A percentile compares a stretch with the other conserved stretches of the same genome.
Evolutionary conservation across 148 eudicot genomes (phyloP).

Genomic region (Cornus kousa): DNA sequence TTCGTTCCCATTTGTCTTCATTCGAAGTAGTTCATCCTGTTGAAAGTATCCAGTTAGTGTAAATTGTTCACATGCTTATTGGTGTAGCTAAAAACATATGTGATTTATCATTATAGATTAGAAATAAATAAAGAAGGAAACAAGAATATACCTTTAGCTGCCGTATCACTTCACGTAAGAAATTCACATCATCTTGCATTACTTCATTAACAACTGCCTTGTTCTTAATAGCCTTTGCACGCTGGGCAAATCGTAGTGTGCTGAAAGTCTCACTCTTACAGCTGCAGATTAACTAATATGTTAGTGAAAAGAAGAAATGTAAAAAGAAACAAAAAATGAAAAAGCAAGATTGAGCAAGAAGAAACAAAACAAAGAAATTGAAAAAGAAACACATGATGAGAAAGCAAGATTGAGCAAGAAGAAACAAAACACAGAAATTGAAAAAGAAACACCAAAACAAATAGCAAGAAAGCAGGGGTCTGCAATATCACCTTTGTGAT

Average conservation of each 20-base stretch:
- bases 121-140: background rate
- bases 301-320: background rate
- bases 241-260: conserved; percentile 95
- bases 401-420: no score
- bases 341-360: background rate
- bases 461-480: background rate
- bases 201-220: conserved; percentile 93
- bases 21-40: conserved; percentile 78
- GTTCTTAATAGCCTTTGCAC: conserved; percentile 95
- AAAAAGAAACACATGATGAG: background rate
- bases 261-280: conserved; percentile 92
- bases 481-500: conserved; percentile 56
- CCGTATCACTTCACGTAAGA: conserved; percentile 76
- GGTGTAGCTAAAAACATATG: conserved; percentile 1
- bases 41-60: conserved; percentile 1
- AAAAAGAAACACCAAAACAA: background rate
- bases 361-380: no score
- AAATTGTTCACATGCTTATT: background rate
- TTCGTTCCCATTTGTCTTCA: conserved; percentile 70
- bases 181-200: conserved; percentile 85
- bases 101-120: background rate
- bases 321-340: background rate
- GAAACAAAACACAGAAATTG: background rate
- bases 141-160: conserved; percentile 63
- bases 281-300: conserved; percentile 39